Conservation (phyloP, 2,329 filamentous ascomycete genomes). For the Grosmannia penicillata region DNA sequence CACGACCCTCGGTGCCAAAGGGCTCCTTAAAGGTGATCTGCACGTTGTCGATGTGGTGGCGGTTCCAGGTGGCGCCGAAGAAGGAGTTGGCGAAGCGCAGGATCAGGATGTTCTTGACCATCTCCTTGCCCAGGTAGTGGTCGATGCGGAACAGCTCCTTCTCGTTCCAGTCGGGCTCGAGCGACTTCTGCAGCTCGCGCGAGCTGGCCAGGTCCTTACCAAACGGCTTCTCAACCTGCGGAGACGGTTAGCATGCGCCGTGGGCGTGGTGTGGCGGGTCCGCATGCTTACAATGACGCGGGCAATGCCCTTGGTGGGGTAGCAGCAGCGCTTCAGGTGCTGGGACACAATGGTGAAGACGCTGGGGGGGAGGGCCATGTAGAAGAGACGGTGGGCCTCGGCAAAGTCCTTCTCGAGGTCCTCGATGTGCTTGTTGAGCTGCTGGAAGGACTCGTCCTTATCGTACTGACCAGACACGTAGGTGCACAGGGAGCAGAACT, state of each 20-base stretch:
- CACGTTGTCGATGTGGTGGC: slow-evolving; percentile 97
- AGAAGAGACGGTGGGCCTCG: slow-evolving; percentile 88
- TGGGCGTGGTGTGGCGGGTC: too few relatives aligned
- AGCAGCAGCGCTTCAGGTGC: slow-evolving; percentile 94
- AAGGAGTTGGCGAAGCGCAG: slow-evolving; percentile 97
- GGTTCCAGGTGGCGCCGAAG: slow-evolving; percentile 96
- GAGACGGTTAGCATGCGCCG: not conserved
- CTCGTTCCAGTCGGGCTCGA: slow-evolving; percentile 96
- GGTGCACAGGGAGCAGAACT: slow-evolving; percentile 77
- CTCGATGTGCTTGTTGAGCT: slow-evolving; percentile 72
- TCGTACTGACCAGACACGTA: slow-evolving; percentile 98
- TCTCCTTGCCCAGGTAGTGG: slow-evolving; percentile 98
- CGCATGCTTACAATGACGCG: slow-evolving; percentile 73
- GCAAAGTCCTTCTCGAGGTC: slow-evolving; percentile 68
- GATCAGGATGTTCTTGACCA: slow-evolving; percentile 99
- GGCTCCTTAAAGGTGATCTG: slow-evolving; percentile 99
- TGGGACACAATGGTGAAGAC: slow-evolving; percentile 97
- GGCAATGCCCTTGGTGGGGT: slow-evolving; percentile 77
- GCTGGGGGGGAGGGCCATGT: slow-evolving; percentile 96
- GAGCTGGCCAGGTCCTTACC: slow-evolving; percentile 94
- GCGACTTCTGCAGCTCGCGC: slow-evolving; percentile 81
- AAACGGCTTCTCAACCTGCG: slow-evolving; percentile 93
- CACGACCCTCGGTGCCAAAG: slow-evolving; percentile 93
- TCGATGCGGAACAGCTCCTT: slow-evolving; percentile 98
- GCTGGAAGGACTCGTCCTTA: slow-evolving; percentile 83